These are phyloP conservation scores for Erodium trifolium DNA, from an alignment of 441 rosid species.

Conservation along the genomic window DNA sequence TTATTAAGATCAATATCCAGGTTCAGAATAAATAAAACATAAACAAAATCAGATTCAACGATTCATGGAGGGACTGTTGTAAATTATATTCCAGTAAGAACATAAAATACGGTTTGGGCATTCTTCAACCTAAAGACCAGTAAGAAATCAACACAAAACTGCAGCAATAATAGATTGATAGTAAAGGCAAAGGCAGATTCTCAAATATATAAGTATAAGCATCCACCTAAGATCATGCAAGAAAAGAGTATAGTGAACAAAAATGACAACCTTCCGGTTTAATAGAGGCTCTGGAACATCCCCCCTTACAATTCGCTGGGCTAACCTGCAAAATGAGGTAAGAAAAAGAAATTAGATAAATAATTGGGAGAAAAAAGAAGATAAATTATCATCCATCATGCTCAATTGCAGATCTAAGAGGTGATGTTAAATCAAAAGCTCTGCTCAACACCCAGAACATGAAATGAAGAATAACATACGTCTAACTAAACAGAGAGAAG, in stretches of 20 bases:
- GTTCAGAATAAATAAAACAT: constrained; percentile 3
- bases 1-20: neutral
- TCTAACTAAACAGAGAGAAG: neutral
- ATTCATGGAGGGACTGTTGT: neutral
- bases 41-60: neutral
- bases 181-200: neutral
- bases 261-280: constrained; percentile 71
- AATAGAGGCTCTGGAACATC: constrained; percentile 98
- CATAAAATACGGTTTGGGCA: neutral
- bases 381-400: neutral
- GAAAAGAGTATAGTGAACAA: neutral
- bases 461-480: neutral
- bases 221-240: neutral
- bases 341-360: neutral
- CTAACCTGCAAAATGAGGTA: constrained; percentile 48
- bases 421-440: constrained; percentile 1
- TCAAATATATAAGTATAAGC: neutral
- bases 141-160: neutral
- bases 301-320: constrained; percentile 96
- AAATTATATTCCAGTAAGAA: neutral
- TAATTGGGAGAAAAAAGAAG: neutral
- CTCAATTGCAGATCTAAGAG: neutral
- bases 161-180: neutral
- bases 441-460: neutral
- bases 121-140: neutral